Base-by-base conservation (phyloP, 1,139 yeast genomes). In the Candida frijolesensis region DNA sequence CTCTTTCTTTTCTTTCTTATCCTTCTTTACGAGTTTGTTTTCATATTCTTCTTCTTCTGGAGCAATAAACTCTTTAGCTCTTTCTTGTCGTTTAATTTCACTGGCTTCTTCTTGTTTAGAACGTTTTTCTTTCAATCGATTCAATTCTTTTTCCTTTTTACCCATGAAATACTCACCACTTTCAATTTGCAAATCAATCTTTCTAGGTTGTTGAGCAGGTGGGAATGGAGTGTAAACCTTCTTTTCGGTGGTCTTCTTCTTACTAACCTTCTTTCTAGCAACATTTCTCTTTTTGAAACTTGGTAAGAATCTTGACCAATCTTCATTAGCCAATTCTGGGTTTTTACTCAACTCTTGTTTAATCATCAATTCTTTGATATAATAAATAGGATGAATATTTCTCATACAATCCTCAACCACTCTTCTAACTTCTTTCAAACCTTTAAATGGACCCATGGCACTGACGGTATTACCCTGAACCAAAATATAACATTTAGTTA, bases 401-500 rank as follows among this genome's bases (percentile, higher is more conserved):
- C 80, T 83, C 99, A 94, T 94, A 70, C 99, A 94, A 66, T 94
- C 99, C 66, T 94, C 99, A 37, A 94, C 96, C 34, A 94, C 92
- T 65, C 98, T 82, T 68, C 99, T 84, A 9, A 90, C 85, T 57
- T 89, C 96, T 67, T 95, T 94, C 57, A 94, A 76, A 3, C 99
- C 99, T 65, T 88, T 89, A 72, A 76, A 92, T 19, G 97, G 95
- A 11, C 99, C 99, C 99, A 94, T 94, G 22, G 88, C 95, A 54
- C 97, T 85, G 3, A 94, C 99, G 0, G 99, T 94, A 67, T 89
- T 91, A 65, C 99, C 99, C 71, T 94, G 99, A 5, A 94, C 99
- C 56, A 94, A 79, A 53, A 94, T 88, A 66, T 94, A 94, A 72
- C 99, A 94, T 61, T 88, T 87, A 19, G 99, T 94, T 56, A 94